Base-by-base conservation (phyloP, 2,329 filamentous ascomycete species). In the Aspergillus quadricinctus region DNA sequence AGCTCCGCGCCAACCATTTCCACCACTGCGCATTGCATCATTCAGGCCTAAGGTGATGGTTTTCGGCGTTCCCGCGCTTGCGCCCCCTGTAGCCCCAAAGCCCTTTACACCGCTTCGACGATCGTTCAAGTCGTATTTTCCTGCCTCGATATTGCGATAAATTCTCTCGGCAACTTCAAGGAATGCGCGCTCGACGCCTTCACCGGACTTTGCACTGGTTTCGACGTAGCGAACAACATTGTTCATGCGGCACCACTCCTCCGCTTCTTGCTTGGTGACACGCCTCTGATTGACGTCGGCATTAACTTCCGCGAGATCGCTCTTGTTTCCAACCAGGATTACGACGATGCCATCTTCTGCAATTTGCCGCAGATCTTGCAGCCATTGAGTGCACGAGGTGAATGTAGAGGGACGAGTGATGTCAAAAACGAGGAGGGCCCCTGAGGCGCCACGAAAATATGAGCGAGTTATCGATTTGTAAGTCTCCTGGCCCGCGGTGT, bases 391-490 rank as follows among this genome's bases (percentile, higher is more conserved):
- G 54, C 90, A 93, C 67, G 93, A 92, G 59, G 85, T 78, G 70
- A 97, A 97, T 7, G 93, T 97, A 52, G 86, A 82, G 50, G 87
- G 86, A 57, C 94, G 84, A 28, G 90, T 90, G 63, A 99, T 93
- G 75, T 99, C 94, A 71, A 97, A 99, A 59, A 99, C 94, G 27
- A 99, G 84, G 14, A 99, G 81, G 4, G 87, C 87, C 31, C 87
- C 87, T 0, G 82, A 85, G 41, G 87, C 87, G 66, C 92, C 92
- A 53, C 92, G 88, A 76, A 96, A 96, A 78, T 97, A 97, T 59
- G 89, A 94, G 54, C 93, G 83, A 8, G 93, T 97, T 57, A 97
- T 94, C 48, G 89, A 93, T 74, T 97, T 97, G 80, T 97, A 97
- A 11, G 92, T 96, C 78, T 97, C 93, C 74, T 97, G 93, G 27